Percentiles rank a stretch among this genome's conserved stretches.
Conservation (phyloP, 2,329 filamentous ascomycete genomes). For the Colletotrichum liriopes region DNA sequence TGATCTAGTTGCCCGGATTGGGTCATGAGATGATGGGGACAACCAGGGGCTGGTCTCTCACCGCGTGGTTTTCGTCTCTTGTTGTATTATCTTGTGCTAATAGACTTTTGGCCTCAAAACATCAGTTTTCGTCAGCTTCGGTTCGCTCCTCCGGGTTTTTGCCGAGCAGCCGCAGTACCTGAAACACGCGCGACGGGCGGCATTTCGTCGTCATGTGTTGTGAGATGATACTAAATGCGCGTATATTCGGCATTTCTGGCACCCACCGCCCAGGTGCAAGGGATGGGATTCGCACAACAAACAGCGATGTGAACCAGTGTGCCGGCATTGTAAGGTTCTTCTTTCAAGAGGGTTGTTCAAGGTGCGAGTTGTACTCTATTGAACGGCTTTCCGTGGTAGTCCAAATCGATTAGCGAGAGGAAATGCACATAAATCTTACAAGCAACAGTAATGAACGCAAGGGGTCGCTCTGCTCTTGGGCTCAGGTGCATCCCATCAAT, state of each 20-base stretch:
- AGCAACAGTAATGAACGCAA: neutral
- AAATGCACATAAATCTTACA: neutral
- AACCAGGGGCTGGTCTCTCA: neutral
- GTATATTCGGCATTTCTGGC: too few species aligned
- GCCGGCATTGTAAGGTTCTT: too few species aligned
- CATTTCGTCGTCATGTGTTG: neutral
- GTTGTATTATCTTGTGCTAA: neutral
- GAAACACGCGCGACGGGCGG: neutral
- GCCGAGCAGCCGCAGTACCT: too few species aligned
- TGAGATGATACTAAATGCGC: neutral
- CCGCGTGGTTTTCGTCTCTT: neutral
- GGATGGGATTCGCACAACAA: too few species aligned
- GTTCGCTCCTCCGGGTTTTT: too few species aligned
- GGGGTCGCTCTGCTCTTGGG: neutral
- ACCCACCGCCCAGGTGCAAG: too few species aligned
- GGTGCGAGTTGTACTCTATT: neutral
- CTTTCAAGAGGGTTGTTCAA: neutral
- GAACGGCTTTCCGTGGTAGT: neutral
- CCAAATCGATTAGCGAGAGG: too few species aligned
- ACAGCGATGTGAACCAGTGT: too few species aligned
- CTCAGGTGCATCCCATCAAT: neutral
- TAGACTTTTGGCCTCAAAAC: neutral
- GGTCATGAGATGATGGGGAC: neutral
- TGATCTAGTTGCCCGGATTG: neutral
- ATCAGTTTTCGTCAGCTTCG: neutral